phyloP scores from a whole-genome alignment of 352 stramenopile species.

The Pythium biforme region DNA sequence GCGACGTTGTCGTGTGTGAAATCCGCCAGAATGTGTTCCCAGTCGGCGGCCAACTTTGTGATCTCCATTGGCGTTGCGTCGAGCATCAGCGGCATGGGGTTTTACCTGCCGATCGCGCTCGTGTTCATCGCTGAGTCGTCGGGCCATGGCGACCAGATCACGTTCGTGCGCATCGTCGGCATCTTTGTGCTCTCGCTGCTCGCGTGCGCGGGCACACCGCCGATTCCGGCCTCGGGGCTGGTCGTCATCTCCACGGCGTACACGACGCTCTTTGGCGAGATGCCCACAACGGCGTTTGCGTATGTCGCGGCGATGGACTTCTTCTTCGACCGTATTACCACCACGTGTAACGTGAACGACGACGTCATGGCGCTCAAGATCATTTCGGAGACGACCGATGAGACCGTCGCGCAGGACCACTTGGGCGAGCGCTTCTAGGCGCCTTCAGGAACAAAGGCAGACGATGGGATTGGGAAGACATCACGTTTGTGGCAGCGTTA shows the following conservation, averaged over 20 bases:
- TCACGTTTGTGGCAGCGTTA: not conserved
- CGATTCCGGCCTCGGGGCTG: conserved; percentile 48
- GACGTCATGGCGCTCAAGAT: conserved; percentile 74
- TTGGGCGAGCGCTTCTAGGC: conserved; percentile 40
- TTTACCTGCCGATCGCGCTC: conserved; percentile 61
- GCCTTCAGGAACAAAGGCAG: not conserved
- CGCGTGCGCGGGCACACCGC: conserved; percentile 43
- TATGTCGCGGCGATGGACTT: conserved; percentile 64
- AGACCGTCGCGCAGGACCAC: conserved; percentile 53
- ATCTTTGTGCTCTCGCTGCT: conserved; percentile 59
- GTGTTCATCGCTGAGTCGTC: conserved; percentile 61
- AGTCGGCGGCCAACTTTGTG: conserved; percentile 67
- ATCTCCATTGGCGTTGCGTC: conserved; percentile 68
- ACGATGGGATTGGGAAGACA: not conserved
- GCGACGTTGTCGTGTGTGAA: conserved; percentile 62
- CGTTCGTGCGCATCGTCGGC: conserved; percentile 35
- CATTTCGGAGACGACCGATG: conserved; percentile 66
- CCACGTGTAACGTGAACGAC: conserved; percentile 73
- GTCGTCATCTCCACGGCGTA: conserved; percentile 66
- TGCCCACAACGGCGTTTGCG: conserved; percentile 46
- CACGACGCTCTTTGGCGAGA: conserved; percentile 56
- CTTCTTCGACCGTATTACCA: conserved; percentile 55
- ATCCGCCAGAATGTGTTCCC: conserved; percentile 53
- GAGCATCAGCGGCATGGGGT: conserved; percentile 51
- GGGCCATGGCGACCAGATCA: conserved; percentile 49